These are phyloP conservation scores for Vitis hybrid DNA, from an alignment of 177 flowering plant species.

Conservation along the genomic window DNA sequence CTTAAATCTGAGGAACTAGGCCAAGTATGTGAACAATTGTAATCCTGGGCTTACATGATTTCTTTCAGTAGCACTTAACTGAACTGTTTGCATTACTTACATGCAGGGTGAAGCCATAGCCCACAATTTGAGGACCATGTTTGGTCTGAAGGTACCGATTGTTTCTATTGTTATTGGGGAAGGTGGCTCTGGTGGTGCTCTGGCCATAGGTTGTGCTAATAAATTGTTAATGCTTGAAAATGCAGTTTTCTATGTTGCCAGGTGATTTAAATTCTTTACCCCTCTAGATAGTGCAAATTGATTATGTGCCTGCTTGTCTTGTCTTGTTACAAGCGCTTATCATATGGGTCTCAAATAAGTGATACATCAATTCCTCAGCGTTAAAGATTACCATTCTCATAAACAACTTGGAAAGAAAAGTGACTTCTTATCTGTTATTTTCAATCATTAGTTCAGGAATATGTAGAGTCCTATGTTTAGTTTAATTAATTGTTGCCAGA, in stretches of 20 bases:
- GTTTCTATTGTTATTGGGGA: conserved; percentile 93
- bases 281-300: not conserved
- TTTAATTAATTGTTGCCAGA: not conserved
- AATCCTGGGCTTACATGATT: not conserved
- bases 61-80: not conserved
- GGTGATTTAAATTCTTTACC: conserved; percentile 44
- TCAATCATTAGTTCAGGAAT: not conserved
- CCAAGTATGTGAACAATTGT: conserved; percentile 54
- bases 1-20: conserved; percentile 88
- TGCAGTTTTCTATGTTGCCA: conserved; percentile 98
- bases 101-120: conserved; percentile 98
- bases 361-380: not conserved
- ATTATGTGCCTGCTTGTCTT: conserved; percentile 5
- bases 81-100: conserved; percentile 8
- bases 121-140: conserved; percentile 82
- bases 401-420: no score
- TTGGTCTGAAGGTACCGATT: conserved; percentile 90
- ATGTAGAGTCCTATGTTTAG: not conserved
- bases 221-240: conserved; percentile 94
- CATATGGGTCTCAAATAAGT: not conserved
- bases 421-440: no score
- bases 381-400: not conserved
- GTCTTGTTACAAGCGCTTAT: not conserved
- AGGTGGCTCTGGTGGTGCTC: conserved; percentile 99
- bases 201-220: conserved; percentile 93